Conservation (phyloP, 2,329 filamentous ascomycete genomes). For the Aspergillus costaricaensis region DNA sequence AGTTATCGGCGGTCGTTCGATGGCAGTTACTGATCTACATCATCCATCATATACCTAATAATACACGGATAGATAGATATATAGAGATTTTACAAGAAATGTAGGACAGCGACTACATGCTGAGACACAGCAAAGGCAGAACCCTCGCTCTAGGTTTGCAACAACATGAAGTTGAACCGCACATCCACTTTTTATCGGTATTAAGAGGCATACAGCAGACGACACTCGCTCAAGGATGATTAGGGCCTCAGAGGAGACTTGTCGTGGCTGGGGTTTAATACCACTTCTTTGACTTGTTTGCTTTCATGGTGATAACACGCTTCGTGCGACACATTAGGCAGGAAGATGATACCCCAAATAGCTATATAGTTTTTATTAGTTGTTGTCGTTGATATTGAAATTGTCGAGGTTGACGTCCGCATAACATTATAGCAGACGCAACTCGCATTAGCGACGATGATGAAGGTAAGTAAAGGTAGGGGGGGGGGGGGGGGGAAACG, state of each 20-base stretch:
- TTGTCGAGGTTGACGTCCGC: background rate
- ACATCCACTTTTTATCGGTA: conserved; percentile 19
- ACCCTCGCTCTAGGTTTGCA: background rate
- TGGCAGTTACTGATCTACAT: background rate
- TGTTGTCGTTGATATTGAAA: too few species aligned
- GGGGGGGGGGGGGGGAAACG: background rate
- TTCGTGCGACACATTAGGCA: background rate
- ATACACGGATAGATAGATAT: background rate
- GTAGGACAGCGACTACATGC: conserved; percentile 17
- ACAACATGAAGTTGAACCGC: conserved; percentile 12
- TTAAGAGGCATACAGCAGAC: conserved; percentile 22
- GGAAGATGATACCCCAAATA: too few species aligned
- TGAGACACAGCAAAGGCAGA: conserved; percentile 2
- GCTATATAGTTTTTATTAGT: too few species aligned
- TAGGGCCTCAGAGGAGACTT: conserved; percentile 8
- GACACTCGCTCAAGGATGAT: conserved; percentile 14
- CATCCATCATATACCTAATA: background rate
- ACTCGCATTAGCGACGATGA: too few species aligned
- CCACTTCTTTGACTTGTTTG: background rate
- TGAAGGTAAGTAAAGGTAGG: background rate
- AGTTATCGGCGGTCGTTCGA: conserved; percentile 38
- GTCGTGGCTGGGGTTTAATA: conserved; percentile 21
- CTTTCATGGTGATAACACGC: background rate
- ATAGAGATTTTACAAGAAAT: conserved; percentile 1
- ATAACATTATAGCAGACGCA: conserved; percentile 7